A percentile compares a stretch with the other conserved stretches of the same genome.
phyloP scores from a whole-genome alignment of 1,284 basidiomycete species.

The Cryptococcus jaspeensis region DNA sequence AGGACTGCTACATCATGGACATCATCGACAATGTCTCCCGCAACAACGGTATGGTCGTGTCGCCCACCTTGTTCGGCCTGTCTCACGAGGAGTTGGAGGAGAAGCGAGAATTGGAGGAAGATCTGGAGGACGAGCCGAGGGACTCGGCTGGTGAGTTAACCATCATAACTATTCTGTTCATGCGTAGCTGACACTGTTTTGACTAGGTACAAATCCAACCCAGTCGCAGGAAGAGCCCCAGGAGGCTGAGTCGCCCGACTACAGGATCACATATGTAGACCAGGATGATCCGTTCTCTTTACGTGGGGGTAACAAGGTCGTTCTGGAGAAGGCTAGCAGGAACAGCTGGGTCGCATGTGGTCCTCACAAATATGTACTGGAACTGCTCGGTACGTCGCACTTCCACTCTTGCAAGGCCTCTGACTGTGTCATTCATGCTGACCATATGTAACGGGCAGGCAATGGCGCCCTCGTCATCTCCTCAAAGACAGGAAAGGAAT shows the following conservation, averaged over 20 bases:
- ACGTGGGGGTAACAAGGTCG: constrained; percentile 34
- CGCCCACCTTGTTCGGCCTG: constrained; percentile 79
- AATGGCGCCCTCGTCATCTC: background rate
- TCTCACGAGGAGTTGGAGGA: constrained; percentile 69
- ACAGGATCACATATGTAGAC: constrained; percentile 69
- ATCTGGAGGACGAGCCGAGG: background rate
- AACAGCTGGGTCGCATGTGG: constrained; percentile 68
- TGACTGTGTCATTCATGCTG: background rate
- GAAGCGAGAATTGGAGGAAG: constrained; percentile 25
- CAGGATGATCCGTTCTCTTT: constrained; percentile 70
- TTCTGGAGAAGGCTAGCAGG: constrained; percentile 57
- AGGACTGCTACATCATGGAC: constrained; percentile 85
- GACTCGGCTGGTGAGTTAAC: background rate
- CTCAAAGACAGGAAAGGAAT: background rate
- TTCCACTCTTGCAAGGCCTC: background rate
- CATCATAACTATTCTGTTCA: background rate
- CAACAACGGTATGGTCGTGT: constrained; percentile 71
- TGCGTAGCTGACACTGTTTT: background rate
- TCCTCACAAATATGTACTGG: constrained; percentile 68
- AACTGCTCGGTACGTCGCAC: constrained; percentile 61
- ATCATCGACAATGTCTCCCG: constrained; percentile 76
- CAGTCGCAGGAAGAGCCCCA: background rate
- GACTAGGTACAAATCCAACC: background rate
- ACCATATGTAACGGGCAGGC: background rate
- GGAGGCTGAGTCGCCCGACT: constrained; percentile 21